Evolutionary conservation across 1,284 basidiomycete species (phyloP), one percentile per base, ranked within the genome.

Genomic region (Stygiomarasmius scandens): DNA sequence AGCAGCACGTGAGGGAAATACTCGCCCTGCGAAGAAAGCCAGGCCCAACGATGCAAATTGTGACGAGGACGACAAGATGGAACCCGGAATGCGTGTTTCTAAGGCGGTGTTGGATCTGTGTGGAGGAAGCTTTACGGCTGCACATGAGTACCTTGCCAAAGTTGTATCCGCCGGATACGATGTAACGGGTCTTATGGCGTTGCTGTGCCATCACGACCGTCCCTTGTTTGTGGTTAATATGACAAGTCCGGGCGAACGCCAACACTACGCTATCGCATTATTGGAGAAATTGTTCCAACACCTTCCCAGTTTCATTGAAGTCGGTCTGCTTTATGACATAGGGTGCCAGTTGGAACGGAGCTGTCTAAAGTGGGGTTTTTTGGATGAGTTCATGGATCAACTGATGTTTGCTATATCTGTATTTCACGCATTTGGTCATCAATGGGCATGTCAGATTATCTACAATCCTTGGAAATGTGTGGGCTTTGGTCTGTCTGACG

Each of bases 41-140:
- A 47, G n/a, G 22, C 6, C 45, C 11, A 16, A 23, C 5, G 45
- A 27, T 1, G 29, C 20, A 4, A 14, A 32, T 10, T 12, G 34
- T 10, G n/a, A 41, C 11, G 38, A 46, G 22, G 34, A n/a, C 1
- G 56, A 61, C 48, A 34, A 49, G 1, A 52, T 27, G 27, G 52
- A 61, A 20, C 43, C 41, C 10, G 14, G 25, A 1, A 25, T 69
- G 51, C 50, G 55, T 19, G 64, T 72, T 2, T 66, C 69, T 9
- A 61, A 55, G 16, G 65, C 69, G 23, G 67, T 66, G 2, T 58
- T 75, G 9, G 63, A 70, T 50, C 64, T 55, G 6, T 77, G 75
- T 58, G 54, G 67, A 14, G 65, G 69, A 2, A 71, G 68, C 1
- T 76, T 76, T 58, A 61, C 53, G 1, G 74, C 74, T 20, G 74